These are phyloP conservation scores for Yarrowia sp. DNA, from an alignment of 805 yeast species.

Conservation along the genomic window DNA sequence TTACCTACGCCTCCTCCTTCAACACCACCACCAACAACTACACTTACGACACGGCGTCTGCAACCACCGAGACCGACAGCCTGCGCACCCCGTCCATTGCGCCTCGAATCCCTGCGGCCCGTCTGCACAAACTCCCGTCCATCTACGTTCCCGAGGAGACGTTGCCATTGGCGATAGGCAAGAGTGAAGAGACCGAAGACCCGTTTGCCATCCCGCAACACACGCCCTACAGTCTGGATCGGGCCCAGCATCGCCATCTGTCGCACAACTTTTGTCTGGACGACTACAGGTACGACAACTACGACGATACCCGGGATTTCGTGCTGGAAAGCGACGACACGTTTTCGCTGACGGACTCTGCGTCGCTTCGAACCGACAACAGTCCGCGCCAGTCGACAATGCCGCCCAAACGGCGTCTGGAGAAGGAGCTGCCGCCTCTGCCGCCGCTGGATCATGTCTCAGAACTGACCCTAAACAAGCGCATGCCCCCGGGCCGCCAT, in stretches of 20 bases:
- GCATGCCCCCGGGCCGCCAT: constrained; percentile 1
- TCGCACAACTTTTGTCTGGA: constrained; percentile 19
- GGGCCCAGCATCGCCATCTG: constrained; percentile 14
- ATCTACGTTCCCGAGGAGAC: constrained; percentile 10
- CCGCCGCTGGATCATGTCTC: constrained; percentile 19
- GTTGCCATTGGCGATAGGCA: background rate
- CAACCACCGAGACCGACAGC: constrained; percentile 16
- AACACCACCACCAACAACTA: background rate
- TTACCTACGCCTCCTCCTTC: background rate
- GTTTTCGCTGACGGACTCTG: constrained; percentile 7
- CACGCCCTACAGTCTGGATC: background rate
- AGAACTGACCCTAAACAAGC: background rate
- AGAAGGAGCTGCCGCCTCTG: constrained; percentile 12
- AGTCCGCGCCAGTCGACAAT: background rate
- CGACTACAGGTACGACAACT: constrained; percentile 21
- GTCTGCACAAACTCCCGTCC: background rate
- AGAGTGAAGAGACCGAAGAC: background rate
- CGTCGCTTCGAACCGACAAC: background rate
- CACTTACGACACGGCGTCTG: constrained; percentile 6
- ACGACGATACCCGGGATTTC: constrained; percentile 21
- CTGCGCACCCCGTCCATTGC: background rate
- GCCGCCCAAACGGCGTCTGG: constrained; percentile 12
- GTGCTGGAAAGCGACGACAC: constrained; percentile 1
- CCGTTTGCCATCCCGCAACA: constrained; percentile 20
- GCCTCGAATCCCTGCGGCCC: constrained; percentile 6